A percentile compares a stretch with the other conserved stretches of the same genome.
phyloP scores from a whole-genome alignment of 768 basidiomycete species.

The Asterophora parasitica region DNA sequence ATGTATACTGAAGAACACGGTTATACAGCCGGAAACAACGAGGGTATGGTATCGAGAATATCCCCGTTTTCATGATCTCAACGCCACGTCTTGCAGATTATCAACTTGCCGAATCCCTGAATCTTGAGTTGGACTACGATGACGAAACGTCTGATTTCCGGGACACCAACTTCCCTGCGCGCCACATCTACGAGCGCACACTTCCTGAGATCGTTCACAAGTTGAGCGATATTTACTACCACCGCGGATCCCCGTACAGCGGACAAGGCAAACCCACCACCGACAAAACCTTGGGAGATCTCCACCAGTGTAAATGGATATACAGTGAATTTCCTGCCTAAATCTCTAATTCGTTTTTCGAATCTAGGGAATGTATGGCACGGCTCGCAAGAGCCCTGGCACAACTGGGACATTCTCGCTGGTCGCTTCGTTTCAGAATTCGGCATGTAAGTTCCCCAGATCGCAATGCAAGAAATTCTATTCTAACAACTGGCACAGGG shows the following conservation, averaged over 20 bases:
- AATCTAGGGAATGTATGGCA: conserved; percentile 88
- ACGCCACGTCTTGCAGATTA: conserved; percentile 52
- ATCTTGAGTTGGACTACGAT: conserved; percentile 78
- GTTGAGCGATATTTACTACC: conserved; percentile 69
- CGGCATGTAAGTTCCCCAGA: conserved; percentile 61
- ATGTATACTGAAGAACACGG: neutral
- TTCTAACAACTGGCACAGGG: conserved; percentile 39
- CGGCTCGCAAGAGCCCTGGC: conserved; percentile 88
- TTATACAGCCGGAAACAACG: conserved; percentile 76
- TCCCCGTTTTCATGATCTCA: conserved; percentile 1
- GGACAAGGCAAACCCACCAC: conserved; percentile 66
- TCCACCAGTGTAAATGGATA: conserved; percentile 73
- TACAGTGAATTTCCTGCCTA: neutral
- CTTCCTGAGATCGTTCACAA: conserved; percentile 70
- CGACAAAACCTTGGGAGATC: conserved; percentile 78
- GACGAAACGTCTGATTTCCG: conserved; percentile 84
- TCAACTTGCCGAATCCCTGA: conserved; percentile 75
- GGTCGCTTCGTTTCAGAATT: conserved; percentile 96
- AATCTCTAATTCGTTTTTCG: conserved; percentile 1
- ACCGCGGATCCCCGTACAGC: conserved; percentile 86
- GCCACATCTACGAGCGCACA: conserved; percentile 85
- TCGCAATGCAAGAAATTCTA: neutral
- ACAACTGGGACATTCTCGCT: conserved; percentile 86
- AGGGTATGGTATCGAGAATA: conserved; percentile 36
- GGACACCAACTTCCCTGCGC: conserved; percentile 82